A percentile compares a stretch with the other conserved stretches of the same genome.
phyloP scores from a whole-genome alignment of 331 rosid genomes.

The Spiraea crenata region DNA sequence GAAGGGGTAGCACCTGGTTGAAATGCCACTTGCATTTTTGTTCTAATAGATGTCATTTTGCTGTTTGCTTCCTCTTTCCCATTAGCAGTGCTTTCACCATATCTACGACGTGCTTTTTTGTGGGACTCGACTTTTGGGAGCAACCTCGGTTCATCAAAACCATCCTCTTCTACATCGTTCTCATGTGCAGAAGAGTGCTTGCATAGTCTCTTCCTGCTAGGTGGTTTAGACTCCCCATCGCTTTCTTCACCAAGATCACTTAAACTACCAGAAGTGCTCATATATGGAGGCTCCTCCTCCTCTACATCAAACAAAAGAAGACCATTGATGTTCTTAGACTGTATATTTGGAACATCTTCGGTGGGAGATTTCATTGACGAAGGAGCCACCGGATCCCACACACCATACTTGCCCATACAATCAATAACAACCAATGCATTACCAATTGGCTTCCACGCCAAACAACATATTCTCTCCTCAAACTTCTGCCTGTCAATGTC shows the following conservation, averaged over 20 bases:
- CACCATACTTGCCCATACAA: slow-evolving; percentile 85
- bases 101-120: slow-evolving; percentile 48
- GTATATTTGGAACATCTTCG: slow-evolving; percentile 67
- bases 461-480: slow-evolving; percentile 75
- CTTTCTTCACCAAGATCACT: slow-evolving; percentile 84
- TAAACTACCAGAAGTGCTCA: slow-evolving; percentile 54
- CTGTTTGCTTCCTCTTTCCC: slow-evolving; percentile 40
- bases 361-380: slow-evolving; percentile 90
- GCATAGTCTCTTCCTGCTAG: slow-evolving; percentile 71
- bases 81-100: slow-evolving; percentile 44
- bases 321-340: slow-evolving; percentile 62
- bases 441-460: slow-evolving; percentile 86
- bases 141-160: slow-evolving; percentile 38
- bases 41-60: slow-evolving; percentile 33
- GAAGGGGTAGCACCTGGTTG: slow-evolving; percentile 87
- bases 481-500: slow-evolving; percentile 93
- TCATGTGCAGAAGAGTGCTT: slow-evolving; percentile 43
- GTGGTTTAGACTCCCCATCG: slow-evolving; percentile 52
- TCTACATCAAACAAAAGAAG: slow-evolving; percentile 79
- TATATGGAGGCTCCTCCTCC: slow-evolving; percentile 21
- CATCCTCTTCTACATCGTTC: slow-evolving; percentile 50
- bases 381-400: slow-evolving; percentile 89
- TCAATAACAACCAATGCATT: slow-evolving; percentile 80
- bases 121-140: slow-evolving; percentile 51
- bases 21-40: slow-evolving; percentile 81